Percentiles rank a stretch among this genome's conserved stretches.
phyloP scores from a whole-genome alignment of 2,329 filamentous ascomycete genomes.

The Tolypocladium album region DNA sequence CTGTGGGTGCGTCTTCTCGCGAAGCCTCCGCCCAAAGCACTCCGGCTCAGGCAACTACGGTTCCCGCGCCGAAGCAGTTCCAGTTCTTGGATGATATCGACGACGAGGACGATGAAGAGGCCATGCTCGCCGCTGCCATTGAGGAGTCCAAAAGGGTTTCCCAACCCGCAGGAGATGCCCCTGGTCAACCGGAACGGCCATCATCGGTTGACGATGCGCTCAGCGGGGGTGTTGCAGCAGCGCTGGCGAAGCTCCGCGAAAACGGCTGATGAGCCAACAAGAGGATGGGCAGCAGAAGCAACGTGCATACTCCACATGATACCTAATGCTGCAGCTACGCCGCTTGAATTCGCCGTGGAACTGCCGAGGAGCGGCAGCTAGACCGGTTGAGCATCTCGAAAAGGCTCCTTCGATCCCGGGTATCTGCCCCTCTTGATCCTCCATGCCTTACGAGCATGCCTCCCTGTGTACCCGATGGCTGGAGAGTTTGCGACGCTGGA shows the following conservation, averaged over 20 bases:
- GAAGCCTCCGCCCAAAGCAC: neutral
- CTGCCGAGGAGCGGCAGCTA: neutral
- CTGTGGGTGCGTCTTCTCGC: neutral
- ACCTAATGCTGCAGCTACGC: neutral
- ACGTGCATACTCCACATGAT: neutral
- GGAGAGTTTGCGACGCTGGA: neutral
- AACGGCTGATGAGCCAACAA: constrained; percentile 9
- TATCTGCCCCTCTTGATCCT: neutral
- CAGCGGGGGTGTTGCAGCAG: constrained; percentile 48
- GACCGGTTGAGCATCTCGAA: neutral
- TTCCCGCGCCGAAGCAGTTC: constrained; percentile 18
- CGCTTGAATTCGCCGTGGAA: neutral
- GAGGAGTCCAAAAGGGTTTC: constrained; percentile 33
- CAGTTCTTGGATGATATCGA: constrained; percentile 30
- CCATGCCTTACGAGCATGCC: neutral
- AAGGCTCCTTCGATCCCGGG: neutral
- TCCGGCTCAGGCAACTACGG: neutral
- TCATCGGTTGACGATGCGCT: constrained; percentile 26
- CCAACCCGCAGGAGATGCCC: constrained; percentile 12
- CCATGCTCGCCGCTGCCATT: constrained; percentile 32
- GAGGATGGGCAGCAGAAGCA: neutral
- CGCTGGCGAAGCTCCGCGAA: constrained; percentile 47
- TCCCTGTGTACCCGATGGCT: neutral
- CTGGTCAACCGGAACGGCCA: constrained; percentile 6
- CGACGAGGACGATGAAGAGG: constrained; percentile 30